phyloP scores from a whole-genome alignment of 495 filamentous ascomycete species.

The Thermochaetoides thermophila region DNA sequence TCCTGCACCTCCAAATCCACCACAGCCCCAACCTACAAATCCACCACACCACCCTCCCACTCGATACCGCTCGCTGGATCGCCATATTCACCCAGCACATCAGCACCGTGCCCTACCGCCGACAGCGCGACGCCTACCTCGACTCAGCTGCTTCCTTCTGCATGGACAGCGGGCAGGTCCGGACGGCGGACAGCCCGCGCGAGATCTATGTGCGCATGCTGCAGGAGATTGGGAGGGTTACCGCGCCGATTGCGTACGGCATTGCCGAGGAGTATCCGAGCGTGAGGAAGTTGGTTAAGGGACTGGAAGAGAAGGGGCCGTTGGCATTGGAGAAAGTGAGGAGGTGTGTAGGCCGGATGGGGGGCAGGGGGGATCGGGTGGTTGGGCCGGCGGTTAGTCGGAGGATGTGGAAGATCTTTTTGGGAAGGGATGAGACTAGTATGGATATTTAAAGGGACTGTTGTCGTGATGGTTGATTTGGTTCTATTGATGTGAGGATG shows the following conservation, averaged over 20 bases:
- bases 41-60: constrained; percentile 47
- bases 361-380: constrained; percentile 45
- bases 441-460: constrained; percentile 49
- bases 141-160: constrained; percentile 50
- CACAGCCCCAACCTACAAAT: constrained; percentile 55
- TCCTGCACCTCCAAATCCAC: constrained; percentile 55
- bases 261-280: constrained; percentile 47
- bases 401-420: constrained; percentile 61
- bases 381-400: constrained; percentile 58
- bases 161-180: constrained; percentile 72
- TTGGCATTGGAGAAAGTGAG: constrained; percentile 42
- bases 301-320: constrained; percentile 45
- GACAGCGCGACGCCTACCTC: constrained; percentile 22
- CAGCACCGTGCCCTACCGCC: constrained; percentile 58
- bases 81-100: constrained; percentile 69
- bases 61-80: constrained; percentile 67
- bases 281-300: constrained; percentile 40
- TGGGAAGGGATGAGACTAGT: constrained; percentile 47
- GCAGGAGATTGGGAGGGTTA: constrained; percentile 61
- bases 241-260: constrained; percentile 57
- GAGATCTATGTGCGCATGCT: constrained; percentile 71
- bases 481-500: too few relatives aligned
- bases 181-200: constrained; percentile 46
- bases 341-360: constrained; percentile 56
- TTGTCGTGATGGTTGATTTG: too few relatives aligned